Base-by-base conservation (phyloP, 2,329 filamentous ascomycete genomes). In the Fusarium siculi region DNA sequence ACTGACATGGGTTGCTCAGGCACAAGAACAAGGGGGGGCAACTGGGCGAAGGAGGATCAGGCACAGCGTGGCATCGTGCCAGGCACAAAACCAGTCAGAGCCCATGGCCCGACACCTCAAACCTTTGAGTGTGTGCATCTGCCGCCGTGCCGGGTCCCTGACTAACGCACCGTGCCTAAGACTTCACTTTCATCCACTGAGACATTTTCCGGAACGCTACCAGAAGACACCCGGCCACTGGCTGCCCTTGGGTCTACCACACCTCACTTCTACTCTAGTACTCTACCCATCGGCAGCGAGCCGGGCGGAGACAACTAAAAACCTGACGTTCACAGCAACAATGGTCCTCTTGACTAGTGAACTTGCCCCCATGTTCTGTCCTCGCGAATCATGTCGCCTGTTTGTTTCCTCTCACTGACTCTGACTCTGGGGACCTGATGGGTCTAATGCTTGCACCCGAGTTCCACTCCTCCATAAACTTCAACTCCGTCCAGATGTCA, bases 131-230 rank as follows among this genome's bases (percentile, higher is more conserved):
- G 75, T 66, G 57, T 77, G 75, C 75, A 66, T 77, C 66, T 73
- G 67, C 68, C 57, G 68, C 66, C 39, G 43, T 74, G 61, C 52
- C 43, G 55, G 75, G 75, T 73, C 75, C 75, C 72, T 74, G 75
- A 75, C 75, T 77, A 77, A 77, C 70, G 74, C 74, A 77, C 70
- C 72, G 75, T 77, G 75, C 75, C 75, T 75, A 64, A 64, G 66
- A 66, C 53, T 39, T 43, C 15, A 47, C 9, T 19, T 30, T 46
- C 64, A 74, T 66, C 58, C 39, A 61, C 60, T 76, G 75, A 77
- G 74, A 75, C 72, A 77, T 77, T 77, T 77, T 77, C 60, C 65
- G 62, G 65, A 70, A 57, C 55, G 6, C 63, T 49, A 57, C 66
- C 28, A 42, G 42, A 54, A 32, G 40, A 23, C 47, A 39, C 36